phyloP scores from a whole-genome alignment of 768 basidiomycete species.

The Phylloporus scabripes region DNA sequence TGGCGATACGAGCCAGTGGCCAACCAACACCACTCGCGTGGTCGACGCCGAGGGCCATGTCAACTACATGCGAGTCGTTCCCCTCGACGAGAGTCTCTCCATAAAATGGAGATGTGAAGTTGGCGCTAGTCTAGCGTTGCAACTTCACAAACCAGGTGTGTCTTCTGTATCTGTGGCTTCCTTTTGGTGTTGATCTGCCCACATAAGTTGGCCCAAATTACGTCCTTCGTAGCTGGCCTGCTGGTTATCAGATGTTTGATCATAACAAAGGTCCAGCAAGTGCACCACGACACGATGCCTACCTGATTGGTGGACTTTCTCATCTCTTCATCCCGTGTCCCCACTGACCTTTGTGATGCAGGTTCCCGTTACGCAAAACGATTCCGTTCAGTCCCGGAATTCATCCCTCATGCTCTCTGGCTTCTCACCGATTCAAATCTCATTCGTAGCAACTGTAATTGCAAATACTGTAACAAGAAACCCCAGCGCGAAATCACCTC shows the following conservation, averaged over 20 bases:
- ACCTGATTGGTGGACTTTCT: slow-evolving; percentile 60
- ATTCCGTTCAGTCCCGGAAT: slow-evolving; percentile 82
- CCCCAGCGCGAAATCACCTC: slow-evolving; percentile 67
- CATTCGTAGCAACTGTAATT: slow-evolving; percentile 50
- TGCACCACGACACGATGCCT: slow-evolving; percentile 65
- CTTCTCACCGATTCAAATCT: slow-evolving; percentile 51
- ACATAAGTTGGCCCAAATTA: slow-evolving; percentile 47
- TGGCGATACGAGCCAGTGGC: slow-evolving; percentile 50
- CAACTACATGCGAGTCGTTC: slow-evolving; percentile 61
- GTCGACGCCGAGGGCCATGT: slow-evolving; percentile 61
- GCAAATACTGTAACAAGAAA: slow-evolving; percentile 73
- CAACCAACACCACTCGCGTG: slow-evolving; percentile 46
- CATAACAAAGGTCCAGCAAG: slow-evolving; percentile 61
- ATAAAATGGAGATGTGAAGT: slow-evolving; percentile 54
- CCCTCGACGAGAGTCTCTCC: slow-evolving; percentile 43
- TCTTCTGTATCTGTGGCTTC: neutral
- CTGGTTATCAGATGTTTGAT: slow-evolving; percentile 64
- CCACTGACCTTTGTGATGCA: slow-evolving; percentile 9
- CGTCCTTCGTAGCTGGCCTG: slow-evolving; percentile 60
- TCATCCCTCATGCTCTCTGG: slow-evolving; percentile 82
- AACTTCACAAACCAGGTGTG: slow-evolving; percentile 48
- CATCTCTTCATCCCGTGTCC: neutral
- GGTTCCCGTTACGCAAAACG: slow-evolving; percentile 41
- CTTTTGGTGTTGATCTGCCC: neutral
- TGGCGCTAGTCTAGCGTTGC: slow-evolving; percentile 38